These are phyloP conservation scores for Puccinia coronata DNA, from an alignment of 1,284 basidiomycete species.

Conservation along the genomic window DNA sequence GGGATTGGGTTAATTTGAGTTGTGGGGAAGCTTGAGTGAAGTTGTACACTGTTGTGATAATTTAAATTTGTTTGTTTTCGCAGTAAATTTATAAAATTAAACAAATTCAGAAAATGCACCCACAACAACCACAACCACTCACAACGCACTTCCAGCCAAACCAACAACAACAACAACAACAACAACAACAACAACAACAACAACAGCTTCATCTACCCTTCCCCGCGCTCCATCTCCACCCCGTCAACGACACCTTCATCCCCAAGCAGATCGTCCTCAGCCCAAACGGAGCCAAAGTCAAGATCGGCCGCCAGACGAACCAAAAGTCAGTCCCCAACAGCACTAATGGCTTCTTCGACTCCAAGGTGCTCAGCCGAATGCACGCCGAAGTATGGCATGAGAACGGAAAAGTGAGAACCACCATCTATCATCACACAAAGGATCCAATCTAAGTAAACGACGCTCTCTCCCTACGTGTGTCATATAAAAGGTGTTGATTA, in stretches of 20 bases:
- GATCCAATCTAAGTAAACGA: too few relatives aligned
- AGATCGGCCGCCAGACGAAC: slow-evolving; percentile 98
- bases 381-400: slow-evolving; percentile 99
- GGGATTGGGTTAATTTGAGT: too few relatives aligned
- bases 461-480: slow-evolving; percentile 3
- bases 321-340: slow-evolving; percentile 92
- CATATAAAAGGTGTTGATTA: slow-evolving; percentile 80
- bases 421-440: neutral
- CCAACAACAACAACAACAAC: slow-evolving; percentile 36
- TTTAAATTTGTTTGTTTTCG: too few relatives aligned
- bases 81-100: too few relatives aligned
- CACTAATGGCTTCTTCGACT: slow-evolving; percentile 95
- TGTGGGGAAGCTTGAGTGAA: too few relatives aligned
- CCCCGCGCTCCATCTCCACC: slow-evolving; percentile 78
- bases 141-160: neutral
- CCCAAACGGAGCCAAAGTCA: slow-evolving; percentile 69
- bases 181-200: slow-evolving; percentile 42
- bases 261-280: slow-evolving; percentile 91
- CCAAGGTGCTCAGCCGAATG: slow-evolving; percentile 89
- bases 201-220: slow-evolving; percentile 52
- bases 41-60: too few relatives aligned
- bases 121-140: slow-evolving; percentile 23
- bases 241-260: slow-evolving; percentile 91
- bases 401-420: slow-evolving; percentile 69
- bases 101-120: too few relatives aligned